Conservation (phyloP, 306 rosid genomes). For the Dalbergia cultrata region DNA sequence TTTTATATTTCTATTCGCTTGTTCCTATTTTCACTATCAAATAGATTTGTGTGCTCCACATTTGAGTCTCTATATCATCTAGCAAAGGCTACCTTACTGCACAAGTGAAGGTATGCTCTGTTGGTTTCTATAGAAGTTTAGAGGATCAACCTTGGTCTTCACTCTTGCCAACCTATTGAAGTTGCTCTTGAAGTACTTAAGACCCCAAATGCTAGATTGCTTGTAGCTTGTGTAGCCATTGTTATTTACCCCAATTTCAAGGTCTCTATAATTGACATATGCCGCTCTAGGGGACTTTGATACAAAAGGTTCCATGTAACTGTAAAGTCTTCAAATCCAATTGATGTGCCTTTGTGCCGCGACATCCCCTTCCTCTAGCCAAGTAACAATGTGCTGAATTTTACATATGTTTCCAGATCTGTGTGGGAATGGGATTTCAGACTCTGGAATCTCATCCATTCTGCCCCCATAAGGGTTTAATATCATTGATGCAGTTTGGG, state of each 20-base stretch:
- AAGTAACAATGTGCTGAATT: constrained; percentile 36
- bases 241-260: constrained; percentile 48
- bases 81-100: no score
- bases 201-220: constrained; percentile 52
- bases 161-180: constrained; percentile 40
- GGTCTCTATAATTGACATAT: constrained; percentile 48
- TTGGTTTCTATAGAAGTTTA: constrained; percentile 46
- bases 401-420: constrained; percentile 43
- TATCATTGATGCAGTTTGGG: not conserved
- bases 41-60: no score
- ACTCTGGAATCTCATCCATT: constrained; percentile 50
- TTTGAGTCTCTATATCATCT: no score
- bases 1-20: no score
- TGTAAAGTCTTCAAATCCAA: constrained; percentile 51
- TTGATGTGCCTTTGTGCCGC: constrained; percentile 13
- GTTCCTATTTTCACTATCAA: no score
- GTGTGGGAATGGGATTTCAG: constrained; percentile 51
- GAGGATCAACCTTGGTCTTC: constrained; percentile 51
- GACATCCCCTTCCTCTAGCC: constrained; percentile 42
- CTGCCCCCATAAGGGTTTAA: constrained; percentile 51
- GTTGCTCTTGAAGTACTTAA: constrained; percentile 46
- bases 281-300: constrained; percentile 52
- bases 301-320: constrained; percentile 44
- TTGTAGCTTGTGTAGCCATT: constrained; percentile 45
- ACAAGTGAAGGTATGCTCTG: constrained; percentile 47